Percentiles rank a stretch among this genome's conserved stretches.
Conservation (phyloP, 176 grass and related monocot genomes). For the Triticum dicoccoides region DNA sequence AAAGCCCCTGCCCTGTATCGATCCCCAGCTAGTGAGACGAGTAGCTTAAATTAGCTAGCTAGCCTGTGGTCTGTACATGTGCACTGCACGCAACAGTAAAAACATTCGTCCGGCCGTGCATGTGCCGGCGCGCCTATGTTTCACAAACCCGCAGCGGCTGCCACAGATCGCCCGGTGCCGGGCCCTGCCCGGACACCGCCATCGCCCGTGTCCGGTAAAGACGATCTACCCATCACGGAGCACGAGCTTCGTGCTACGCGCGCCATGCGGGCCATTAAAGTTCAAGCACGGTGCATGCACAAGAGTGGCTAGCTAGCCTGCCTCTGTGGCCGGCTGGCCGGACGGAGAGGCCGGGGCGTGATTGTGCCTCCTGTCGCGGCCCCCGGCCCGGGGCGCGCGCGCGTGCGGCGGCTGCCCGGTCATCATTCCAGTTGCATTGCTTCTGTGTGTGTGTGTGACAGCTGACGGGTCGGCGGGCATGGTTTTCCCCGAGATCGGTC, state of each 20-base stretch:
- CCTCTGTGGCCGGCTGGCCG: neutral
- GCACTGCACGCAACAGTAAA: neutral
- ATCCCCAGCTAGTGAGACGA: neutral
- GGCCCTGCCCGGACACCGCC: slow-evolving; percentile 20
- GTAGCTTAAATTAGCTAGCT: no score
- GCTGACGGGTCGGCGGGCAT: neutral
- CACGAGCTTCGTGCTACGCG: slow-evolving; percentile 47
- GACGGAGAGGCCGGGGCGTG: neutral
- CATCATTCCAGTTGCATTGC: neutral
- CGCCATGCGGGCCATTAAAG: neutral
- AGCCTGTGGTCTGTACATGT: neutral
- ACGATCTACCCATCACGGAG: neutral
- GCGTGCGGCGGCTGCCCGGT: slow-evolving; percentile 29
- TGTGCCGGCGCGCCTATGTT: slow-evolving; percentile 11
- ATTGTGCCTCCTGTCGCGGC: slow-evolving; percentile 1
- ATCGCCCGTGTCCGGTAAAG: slow-evolving; percentile 30
- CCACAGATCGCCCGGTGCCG: slow-evolving; percentile 19
- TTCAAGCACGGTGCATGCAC: neutral
- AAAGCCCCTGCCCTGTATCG: neutral
- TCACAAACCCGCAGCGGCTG: neutral
- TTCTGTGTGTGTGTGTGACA: neutral
- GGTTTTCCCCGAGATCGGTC: neutral
- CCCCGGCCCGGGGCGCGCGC: neutral
- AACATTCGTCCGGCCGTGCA: slow-evolving; percentile 22
- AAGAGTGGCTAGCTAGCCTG: neutral